Conservation (phyloP, 305 asterid species). For the Fraxinus floribunda region DNA sequence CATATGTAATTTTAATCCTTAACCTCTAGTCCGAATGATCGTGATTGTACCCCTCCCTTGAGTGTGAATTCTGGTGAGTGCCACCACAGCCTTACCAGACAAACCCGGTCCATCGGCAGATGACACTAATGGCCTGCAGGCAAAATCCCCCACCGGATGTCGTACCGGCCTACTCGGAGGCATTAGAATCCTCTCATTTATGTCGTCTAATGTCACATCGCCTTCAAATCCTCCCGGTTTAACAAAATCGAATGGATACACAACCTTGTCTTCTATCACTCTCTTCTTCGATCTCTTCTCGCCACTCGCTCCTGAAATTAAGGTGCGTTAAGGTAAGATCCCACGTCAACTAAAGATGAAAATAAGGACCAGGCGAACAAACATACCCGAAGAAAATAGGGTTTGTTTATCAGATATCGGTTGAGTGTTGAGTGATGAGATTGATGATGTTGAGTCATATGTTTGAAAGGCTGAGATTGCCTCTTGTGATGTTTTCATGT, state of each 20-base stretch:
- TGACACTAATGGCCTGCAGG: conserved; percentile 66
- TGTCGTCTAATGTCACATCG: conserved; percentile 69
- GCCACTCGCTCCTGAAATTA: conserved; percentile 26
- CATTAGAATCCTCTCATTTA: conserved; percentile 77
- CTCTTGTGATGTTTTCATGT: conserved; percentile 38
- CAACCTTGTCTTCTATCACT: conserved; percentile 37
- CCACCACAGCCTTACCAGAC: conserved; percentile 88
- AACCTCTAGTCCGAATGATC: conserved; percentile 71
- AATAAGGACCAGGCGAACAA: neutral
- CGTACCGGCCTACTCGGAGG: conserved; percentile 79
- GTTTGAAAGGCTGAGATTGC: conserved; percentile 31
- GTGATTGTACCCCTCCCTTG: conserved; percentile 94
- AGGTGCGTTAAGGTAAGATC: neutral
- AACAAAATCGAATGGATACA: conserved; percentile 81
- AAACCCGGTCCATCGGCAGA: conserved; percentile 70
- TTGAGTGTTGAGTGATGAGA: conserved; percentile 33
- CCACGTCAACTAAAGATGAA: neutral
- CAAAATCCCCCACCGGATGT: conserved; percentile 91
- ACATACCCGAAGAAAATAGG: conserved; percentile 42
- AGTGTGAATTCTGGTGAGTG: conserved; percentile 81
- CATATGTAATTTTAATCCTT: neutral
- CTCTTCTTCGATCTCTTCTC: conserved; percentile 40
- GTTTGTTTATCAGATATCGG: conserved; percentile 47
- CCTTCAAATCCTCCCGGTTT: conserved; percentile 90
- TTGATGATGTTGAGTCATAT: conserved; percentile 24